Evolutionary conservation across 2,329 filamentous ascomycete genomes (phyloP).

Genomic region (Incumbomyces lentus): DNA sequence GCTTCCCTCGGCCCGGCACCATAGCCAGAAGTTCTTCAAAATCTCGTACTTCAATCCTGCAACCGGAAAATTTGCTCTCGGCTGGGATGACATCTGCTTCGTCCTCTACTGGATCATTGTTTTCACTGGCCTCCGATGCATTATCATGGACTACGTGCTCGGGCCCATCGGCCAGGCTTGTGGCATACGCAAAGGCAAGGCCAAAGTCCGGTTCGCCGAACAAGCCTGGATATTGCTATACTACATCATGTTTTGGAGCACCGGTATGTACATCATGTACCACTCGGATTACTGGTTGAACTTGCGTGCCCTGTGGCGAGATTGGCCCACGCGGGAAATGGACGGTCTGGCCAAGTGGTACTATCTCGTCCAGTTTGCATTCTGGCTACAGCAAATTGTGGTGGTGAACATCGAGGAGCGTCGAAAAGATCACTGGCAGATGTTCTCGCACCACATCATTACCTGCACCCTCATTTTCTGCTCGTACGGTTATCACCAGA

Average conservation of each 20-base stretch:
- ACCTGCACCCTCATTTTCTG: conserved; percentile 70
- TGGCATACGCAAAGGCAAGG: conserved; percentile 65
- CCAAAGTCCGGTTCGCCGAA: conserved; percentile 75
- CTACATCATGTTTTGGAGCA: conserved; percentile 67
- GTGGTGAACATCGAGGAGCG: conserved; percentile 91
- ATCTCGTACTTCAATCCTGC: conserved; percentile 69
- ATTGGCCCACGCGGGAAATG: conserved; percentile 73
- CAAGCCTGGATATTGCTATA: conserved; percentile 88
- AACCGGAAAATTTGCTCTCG: conserved; percentile 62
- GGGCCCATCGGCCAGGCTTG: conserved; percentile 62
- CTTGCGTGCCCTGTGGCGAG: conserved; percentile 67
- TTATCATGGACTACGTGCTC: conserved; percentile 76
- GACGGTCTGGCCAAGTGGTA: conserved; percentile 72
- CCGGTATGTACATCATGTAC: conserved; percentile 75
- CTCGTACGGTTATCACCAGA: conserved; percentile 80
- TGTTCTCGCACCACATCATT: conserved; percentile 90
- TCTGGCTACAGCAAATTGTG: conserved; percentile 89
- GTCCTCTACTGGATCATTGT: conserved; percentile 69
- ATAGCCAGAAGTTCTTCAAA: conserved; percentile 79
- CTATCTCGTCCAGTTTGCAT: conserved; percentile 78
- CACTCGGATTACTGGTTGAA: conserved; percentile 70
- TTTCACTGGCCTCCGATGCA: conserved; percentile 77
- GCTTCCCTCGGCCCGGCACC: conserved; percentile 66
- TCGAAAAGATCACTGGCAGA: conserved; percentile 90
- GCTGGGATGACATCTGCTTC: conserved; percentile 68